phyloP scores from a whole-genome alignment of 139 green algal genomes.

The Protoeuglena noctilucae region DNA sequence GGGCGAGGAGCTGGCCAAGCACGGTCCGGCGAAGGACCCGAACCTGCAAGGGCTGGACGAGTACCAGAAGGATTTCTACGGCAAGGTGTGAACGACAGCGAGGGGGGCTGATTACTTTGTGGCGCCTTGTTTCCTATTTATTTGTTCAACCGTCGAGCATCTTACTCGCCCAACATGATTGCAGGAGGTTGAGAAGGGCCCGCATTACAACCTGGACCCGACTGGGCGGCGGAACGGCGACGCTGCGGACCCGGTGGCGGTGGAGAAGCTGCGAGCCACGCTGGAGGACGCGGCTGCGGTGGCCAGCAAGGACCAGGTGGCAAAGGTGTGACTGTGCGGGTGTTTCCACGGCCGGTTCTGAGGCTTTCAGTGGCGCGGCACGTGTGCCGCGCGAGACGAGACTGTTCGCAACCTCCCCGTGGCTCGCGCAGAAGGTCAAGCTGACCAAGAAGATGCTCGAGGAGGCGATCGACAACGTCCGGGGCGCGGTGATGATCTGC shows the following conservation, averaged over 20 bases:
- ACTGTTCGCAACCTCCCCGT: not conserved
- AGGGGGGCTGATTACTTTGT: no score
- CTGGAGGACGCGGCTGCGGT: conserved; percentile 13
- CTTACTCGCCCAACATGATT: no score
- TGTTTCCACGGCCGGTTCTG: no score
- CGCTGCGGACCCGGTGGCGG: not conserved
- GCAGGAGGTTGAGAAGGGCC: conserved; percentile 30
- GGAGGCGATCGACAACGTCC: conserved; percentile 46
- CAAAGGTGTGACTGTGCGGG: no score
- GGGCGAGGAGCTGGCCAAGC: conserved; percentile 55
- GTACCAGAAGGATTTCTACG: conserved; percentile 25
- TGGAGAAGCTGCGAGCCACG: conserved; percentile 4
- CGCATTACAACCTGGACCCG: conserved; percentile 49
- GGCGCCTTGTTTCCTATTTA: no score
- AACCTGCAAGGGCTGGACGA: conserved; percentile 50
- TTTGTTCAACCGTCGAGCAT: no score
- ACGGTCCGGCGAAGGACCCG: conserved; percentile 45
- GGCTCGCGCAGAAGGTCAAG: conserved; percentile 31
- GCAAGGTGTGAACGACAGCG: no score
- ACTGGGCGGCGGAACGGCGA: conserved; percentile 52
- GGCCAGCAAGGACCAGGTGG: conserved; percentile 5
- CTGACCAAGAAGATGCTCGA: conserved; percentile 33
- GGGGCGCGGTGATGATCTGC: conserved; percentile 67
- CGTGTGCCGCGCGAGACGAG: not conserved
- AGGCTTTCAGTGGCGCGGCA: no score